Evolutionary conservation across 106 monocot species (phyloP).

Genomic region (Dendrobium officinale): DNA sequence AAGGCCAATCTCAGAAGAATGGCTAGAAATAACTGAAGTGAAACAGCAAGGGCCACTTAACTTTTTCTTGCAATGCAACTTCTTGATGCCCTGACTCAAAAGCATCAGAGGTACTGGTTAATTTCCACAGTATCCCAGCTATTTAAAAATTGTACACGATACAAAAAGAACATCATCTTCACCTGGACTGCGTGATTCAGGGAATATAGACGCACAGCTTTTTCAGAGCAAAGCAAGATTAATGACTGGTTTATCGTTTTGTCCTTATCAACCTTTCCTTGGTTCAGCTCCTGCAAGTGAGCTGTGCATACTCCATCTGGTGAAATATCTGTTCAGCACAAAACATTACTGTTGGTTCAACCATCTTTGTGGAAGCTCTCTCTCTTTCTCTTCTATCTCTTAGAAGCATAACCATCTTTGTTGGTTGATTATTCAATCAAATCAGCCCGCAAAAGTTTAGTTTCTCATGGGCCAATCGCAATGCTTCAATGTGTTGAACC

Average conservation of each 20-base stretch:
- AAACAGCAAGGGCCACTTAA: slow-evolving; percentile 45
- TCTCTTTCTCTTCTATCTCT: background rate
- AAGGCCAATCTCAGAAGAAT: slow-evolving; percentile 41
- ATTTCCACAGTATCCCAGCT: background rate
- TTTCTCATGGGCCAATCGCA: background rate
- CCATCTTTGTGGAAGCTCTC: background rate
- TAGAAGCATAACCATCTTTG: background rate
- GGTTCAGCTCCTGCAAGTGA: slow-evolving; percentile 8
- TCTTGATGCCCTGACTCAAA: slow-evolving; percentile 63
- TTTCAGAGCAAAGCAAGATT: slow-evolving; percentile 67
- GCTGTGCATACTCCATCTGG: slow-evolving; percentile 15
- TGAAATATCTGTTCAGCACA: slow-evolving; percentile 18
- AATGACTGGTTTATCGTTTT: slow-evolving; percentile 29
- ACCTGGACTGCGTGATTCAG: slow-evolving; percentile 63
- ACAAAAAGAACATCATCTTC: slow-evolving; percentile 6
- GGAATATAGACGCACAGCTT: slow-evolving; percentile 51
- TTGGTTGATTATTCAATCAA: background rate
- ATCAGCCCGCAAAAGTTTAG: background rate
- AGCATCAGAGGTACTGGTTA: background rate
- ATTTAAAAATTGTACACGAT: background rate
- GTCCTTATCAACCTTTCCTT: slow-evolving; percentile 15
- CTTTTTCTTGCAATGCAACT: slow-evolving; percentile 52
- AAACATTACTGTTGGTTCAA: background rate
- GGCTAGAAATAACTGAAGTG: slow-evolving; percentile 42
- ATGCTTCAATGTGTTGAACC: background rate